Conservation (phyloP, 2,329 filamentous ascomycete genomes). For the Fusarium acutatum region DNA sequence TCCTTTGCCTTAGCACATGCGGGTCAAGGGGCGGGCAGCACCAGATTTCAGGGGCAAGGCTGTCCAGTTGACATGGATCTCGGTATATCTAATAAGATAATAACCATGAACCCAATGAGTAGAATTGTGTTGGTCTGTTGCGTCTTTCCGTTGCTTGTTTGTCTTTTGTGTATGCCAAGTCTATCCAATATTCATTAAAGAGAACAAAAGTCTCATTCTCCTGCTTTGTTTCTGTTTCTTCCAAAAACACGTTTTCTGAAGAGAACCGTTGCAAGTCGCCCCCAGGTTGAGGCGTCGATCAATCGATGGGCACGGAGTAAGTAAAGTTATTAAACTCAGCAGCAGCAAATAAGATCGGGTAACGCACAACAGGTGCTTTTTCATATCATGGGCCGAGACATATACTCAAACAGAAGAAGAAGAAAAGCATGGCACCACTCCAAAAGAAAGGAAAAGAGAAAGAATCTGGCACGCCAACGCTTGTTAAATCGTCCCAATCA, state of each 20-base stretch:
- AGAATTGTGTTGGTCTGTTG: not conserved
- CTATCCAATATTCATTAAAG: not conserved
- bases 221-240: not conserved
- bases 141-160: not conserved
- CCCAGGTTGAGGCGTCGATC: conserved; percentile 4
- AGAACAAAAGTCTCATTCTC: not conserved
- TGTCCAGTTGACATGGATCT: conserved; percentile 23
- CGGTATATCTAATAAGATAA: not conserved
- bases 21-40: conserved; percentile 36
- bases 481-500: not conserved
- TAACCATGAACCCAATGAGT: conserved; percentile 2
- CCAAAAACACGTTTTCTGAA: not conserved
- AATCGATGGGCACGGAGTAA: not conserved
- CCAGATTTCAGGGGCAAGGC: conserved; percentile 39
- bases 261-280: not conserved
- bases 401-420: conserved; percentile 3
- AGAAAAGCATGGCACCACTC: not conserved
- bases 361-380: conserved; percentile 7
- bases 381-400: conserved; percentile 16
- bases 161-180: not conserved
- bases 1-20: conserved; percentile 14
- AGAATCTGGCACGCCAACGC: not conserved
- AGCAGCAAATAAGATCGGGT: conserved; percentile 8
- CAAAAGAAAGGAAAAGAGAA: not conserved
- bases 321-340: not conserved